Base-by-base conservation (phyloP, 2,329 filamentous ascomycete genomes). In the Plectosphaerella sp. region DNA sequence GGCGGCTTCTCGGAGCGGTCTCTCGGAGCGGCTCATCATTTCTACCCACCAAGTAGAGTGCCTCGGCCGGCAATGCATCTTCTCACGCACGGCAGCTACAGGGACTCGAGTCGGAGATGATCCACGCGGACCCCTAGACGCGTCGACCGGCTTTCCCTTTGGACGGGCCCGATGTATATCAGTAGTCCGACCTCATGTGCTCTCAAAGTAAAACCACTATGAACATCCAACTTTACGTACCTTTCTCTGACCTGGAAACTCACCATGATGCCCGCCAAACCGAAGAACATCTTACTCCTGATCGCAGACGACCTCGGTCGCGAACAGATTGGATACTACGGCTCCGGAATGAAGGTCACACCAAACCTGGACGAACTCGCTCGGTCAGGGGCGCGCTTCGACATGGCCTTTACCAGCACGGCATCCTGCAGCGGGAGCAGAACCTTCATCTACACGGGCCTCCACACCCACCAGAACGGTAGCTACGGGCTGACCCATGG, bases 361-460 rank as follows among this genome's bases (percentile, higher is more conserved):
- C 73, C 73, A 2, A 60, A 74, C 49, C 54, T 76, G 5, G 73
- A 77, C 56, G 33, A 39, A 1, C 67, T 77, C 9, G 73, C 74
- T 0, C 53, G 58, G 0, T 42, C 67, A 41, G 71, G 70, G 16
- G 65, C 64, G 0, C 53, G 53, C 1, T 77, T 76, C 54, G 61
- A 62, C n/a, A 59, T 63, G 14, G 72, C 69, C 15, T 76, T 75
- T 55, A 67, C 70, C 11, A 72, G 67, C 54, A 76, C 72, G 3
- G 75, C 76, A 0, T 78, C 74, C 0, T 78, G 76, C 60, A 76
- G 72, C 51, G 71, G 68, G 33, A 76, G 71, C 55, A 68, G 74
- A 6, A 72, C 73, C 0, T 69, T 71, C 15, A 70, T 78, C 18
- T 78, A 78, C 58, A 77, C 74, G 0, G 75, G 76, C 4, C 62